These are phyloP conservation scores for Phytophthora citricola DNA, from an alignment of 352 stramenopile genomes.

Conservation along the genomic window DNA sequence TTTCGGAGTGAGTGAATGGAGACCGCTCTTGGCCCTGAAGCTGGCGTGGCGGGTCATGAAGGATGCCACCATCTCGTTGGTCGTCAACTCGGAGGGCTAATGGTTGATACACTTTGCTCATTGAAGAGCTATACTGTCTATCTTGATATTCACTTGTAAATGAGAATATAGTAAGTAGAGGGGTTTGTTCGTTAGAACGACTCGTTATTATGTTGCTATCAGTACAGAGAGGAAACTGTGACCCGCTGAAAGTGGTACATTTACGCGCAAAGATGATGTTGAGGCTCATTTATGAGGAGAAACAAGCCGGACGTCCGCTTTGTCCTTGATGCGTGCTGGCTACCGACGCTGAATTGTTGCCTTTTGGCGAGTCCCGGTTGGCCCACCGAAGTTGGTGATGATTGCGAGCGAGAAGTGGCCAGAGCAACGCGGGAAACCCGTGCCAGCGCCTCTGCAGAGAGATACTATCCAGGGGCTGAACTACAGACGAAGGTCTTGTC, in stretches of 20 bases:
- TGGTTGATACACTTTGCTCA: conserved; percentile 9
- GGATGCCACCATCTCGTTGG: conserved; percentile 13
- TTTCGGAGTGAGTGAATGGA: conserved; percentile 5
- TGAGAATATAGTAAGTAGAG: no score
- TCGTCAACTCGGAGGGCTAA: conserved; percentile 29
- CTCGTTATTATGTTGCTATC: background rate
- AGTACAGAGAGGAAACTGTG: background rate
- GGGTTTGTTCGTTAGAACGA: no score
- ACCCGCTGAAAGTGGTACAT: conserved; percentile 29
- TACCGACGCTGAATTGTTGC: conserved; percentile 22
- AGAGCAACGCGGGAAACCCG: conserved; percentile 2
- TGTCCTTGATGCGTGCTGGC: conserved; percentile 5
- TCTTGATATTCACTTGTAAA: conserved; percentile 1
- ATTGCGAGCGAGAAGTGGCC: conserved; percentile 24
- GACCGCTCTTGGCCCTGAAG: conserved; percentile 10
- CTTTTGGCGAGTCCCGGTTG: conserved; percentile 16
- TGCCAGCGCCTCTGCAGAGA: conserved; percentile 13
- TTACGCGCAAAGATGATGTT: conserved; percentile 8
- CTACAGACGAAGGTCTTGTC: background rate
- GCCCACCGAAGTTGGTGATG: conserved; percentile 12
- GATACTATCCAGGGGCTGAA: background rate
- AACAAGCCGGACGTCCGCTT: conserved; percentile 15
- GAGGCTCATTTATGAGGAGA: conserved; percentile 36
- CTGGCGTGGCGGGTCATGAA: conserved; percentile 19
- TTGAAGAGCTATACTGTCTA: conserved; percentile 4